Evolutionary conservation across 2,329 filamentous ascomycete genomes (phyloP), one percentile per base, ranked within the genome.

Genomic region (Bimuria novae-zelandiae): DNA sequence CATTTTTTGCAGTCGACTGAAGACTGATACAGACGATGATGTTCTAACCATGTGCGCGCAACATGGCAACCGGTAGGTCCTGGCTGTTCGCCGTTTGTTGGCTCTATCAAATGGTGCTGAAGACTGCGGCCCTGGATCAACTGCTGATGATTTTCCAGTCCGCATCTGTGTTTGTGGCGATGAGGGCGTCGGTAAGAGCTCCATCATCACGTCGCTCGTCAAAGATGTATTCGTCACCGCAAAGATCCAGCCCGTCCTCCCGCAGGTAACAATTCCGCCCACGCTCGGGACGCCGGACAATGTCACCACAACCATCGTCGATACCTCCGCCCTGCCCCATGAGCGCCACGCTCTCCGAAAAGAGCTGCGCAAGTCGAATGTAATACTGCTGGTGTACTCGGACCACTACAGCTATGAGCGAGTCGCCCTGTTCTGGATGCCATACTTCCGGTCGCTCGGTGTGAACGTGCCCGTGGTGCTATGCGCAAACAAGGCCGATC

Each of bases 371-470:
- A 97, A 97, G 75, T 94, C 89, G 68, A 99, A 97, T 72, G 93
- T 97, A 62, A 97, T 99, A 60, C 82, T 97, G 16, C 85, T 99
- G 37, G 92, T 99, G 49, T 99, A 99, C 75, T 92, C 92, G 61
- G 94, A 99, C 73, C 93, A 97, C 76, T 99, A 99, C 79, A 97
- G 92, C 81, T 99, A 97, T 78, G 94, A 99, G 73, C 83, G 94
- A 32, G 92, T 99, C 3, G 94, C 93, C 3, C 81, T 99, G 40
- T 99, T 97, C 75, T 99, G 94, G 94, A 89, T 99, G 84, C 94
- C 94, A 10, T 95, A 97, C 75, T 97, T 99, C 70, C 89, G 94
- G 56, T 96, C 92, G 3, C 84, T 99, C 33, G 94, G 94, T n/a
- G 94, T 99, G 70, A 99, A 99, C 71, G 92, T 99, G 16, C 94